Evolutionary conservation across 2,329 filamentous ascomycete species (phyloP), one percentile per base, ranked within the genome.

Genomic region (Fusarium haematococcum): DNA sequence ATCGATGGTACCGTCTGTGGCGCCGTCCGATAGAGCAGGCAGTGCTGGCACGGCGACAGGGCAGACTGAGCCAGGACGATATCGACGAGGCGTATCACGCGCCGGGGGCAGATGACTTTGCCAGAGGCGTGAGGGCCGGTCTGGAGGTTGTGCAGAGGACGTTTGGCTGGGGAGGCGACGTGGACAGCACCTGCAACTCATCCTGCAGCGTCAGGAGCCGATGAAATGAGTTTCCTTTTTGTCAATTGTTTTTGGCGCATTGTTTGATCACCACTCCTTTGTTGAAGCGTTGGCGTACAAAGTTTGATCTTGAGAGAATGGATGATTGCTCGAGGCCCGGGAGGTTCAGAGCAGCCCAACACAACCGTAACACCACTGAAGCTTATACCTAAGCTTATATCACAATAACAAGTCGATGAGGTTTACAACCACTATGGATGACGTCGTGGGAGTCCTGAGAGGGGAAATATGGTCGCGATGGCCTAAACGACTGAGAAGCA

Each of bases 1-100:
- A 88, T 6, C 87, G 90, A 70, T 93, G 91, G 89, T 90, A 91
- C 73, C 87, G 89, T 67, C 82, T 89, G 65, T 94, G 93, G 91
- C 86, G 85, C 10, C 84, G 87, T 6, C 87, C 90, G 4, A 89
- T 95, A 61, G 84, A 85, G 68, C 86, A 86, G 52, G 89, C 92
- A 11, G 89, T 91, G 1, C 79, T 92, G 65, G 87, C 88, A 62
- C 86, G 89, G 67, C 86, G 87, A 41, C 86, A 91, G 77, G 86
- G 86, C 4, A 83, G 85, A 25, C 83, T 93, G 18, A 88, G 88
- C 41, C 89, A 90, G 71, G 84, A 85, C 14, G 91, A 93, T 75
- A 84, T 91, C 82, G 85, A 59, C 82, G 86, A 67, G 78, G 84
- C 67, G 14, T 75, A 78, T 10, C 70, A 68, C 16, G 74, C 75